phyloP scores from a whole-genome alignment of 257 asterid genomes.

The Rehmannia glutinosa region DNA sequence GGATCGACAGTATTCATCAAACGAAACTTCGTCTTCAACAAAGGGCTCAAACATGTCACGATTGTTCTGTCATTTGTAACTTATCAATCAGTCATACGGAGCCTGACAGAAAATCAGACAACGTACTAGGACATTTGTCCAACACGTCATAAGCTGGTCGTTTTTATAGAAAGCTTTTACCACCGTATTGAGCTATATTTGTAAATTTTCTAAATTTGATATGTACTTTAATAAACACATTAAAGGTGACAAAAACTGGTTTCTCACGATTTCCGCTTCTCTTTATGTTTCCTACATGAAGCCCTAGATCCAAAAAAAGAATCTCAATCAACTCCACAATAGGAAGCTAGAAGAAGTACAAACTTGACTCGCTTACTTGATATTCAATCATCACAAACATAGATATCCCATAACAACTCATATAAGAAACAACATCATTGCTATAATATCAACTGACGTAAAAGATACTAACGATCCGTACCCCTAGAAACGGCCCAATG shows the following conservation, averaged over 20 bases:
- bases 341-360: background rate
- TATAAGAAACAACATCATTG: no score
- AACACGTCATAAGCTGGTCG: background rate
- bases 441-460: no score
- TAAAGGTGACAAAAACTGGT: background rate
- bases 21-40: no score
- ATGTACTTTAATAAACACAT: background rate
- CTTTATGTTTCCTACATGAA: background rate
- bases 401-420: background rate
- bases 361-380: background rate
- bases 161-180: background rate
- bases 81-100: no score
- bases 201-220: background rate
- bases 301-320: slow-evolving; percentile 6
- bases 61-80: no score
- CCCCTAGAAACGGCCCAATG: background rate
- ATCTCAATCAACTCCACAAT: slow-evolving; percentile 5
- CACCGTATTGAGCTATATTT: background rate
- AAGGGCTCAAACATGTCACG: no score
- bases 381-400: no score
- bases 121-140: no score
- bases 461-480: background rate
- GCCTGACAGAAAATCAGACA: no score
- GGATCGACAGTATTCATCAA: no score
- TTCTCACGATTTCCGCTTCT: background rate